Base-by-base conservation (phyloP, 441 rosid genomes). In the Mallotus repandus region DNA sequence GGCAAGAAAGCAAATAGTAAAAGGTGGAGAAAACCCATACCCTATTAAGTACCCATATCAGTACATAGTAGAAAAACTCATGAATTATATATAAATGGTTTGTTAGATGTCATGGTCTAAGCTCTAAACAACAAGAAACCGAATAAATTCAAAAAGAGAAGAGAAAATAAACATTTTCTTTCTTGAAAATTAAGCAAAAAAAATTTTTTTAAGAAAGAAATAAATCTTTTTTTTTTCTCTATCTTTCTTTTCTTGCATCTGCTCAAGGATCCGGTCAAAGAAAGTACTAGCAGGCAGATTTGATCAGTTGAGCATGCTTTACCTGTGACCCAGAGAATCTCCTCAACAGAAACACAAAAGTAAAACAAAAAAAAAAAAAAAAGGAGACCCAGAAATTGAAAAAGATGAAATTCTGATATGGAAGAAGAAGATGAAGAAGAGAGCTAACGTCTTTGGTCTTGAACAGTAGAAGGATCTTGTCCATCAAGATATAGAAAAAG, bases 401-500 rank as follows among this genome's bases (percentile, higher is more conserved):
- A 29, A 38, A 43, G 32, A 66, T n/a, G 49, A 19, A 48, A 46
- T 29, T 22, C 35, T 18, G 21, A 59, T 43, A 43, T 43, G 46
- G 8, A 56, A 57, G 63, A 41, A 49, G 71, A 62, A 29, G 71
- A 72, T 19, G 65, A 29, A 49, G 52, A 21, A 48, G 29, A 18
- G 49, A 53, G 59, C 87, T 82, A 79, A 91, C 97, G 92, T 77
- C 87, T 87, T 82, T 89, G 95, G 60, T 92, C 90, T 84, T 86
- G 92, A 59, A 74, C 74, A 73, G 82, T 70, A 54, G 94, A 79
- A 69, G 91, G 77, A 73, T 89, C 89, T 77, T 93, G 92, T 78
- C 95, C 98, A 79, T 93, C 97, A 50, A 96, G 88, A 86, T 96
- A 93, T 56, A 91, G 93, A 74, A 93, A 89, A 75, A 93, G 96